Evolutionary conservation across 108 stramenopile genomes (phyloP), one percentile per base, ranked within the genome.

Genomic region (Pelagomonas calceolata): DNA sequence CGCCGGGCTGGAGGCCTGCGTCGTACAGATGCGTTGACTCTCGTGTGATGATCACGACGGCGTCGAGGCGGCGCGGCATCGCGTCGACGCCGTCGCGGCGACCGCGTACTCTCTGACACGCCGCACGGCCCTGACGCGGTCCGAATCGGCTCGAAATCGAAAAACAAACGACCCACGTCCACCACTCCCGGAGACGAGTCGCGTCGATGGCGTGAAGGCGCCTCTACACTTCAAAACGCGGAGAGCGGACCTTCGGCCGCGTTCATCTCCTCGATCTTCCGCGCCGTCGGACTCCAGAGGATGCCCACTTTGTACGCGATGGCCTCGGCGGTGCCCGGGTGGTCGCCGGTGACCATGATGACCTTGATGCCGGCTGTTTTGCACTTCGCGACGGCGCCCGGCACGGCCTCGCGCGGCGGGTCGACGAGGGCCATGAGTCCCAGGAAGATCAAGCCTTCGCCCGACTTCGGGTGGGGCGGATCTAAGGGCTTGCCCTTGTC

Each of bases 341-440:
- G 91, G 71, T 98, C 97, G 31, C 97, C 97, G 43, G 97, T 98
- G 32, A 98, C 94, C 97, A 95, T 95, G 46, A 92, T 87, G 65
- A 97, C 96, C 70, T 91, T 91, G 75, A 97, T 90, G 43, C 93
- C 93, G 44, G 94, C 93, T 30, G 75, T 83, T 79, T 95, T 90
- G 79, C 94, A 95, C 33, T 80, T 86, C 31, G 81, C 81, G 33
- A 98, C 93, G 30, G 96, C 96, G 36, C 85, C 90, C 35, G 89
- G 83, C 32, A 98, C 96, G 72, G 87, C 94, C 35, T 73, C 81
- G 4, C 94, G 87, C 17, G 94, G 81, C 39, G 85, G 85, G 64
- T 85, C 85, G 66, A 76, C 80, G 16, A 91, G 72, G 12, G 87
- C 84, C 66, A 84, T 71, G 44, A 89, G 68, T 4, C 85, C 89